Evolutionary conservation across 495 filamentous ascomycete genomes (phyloP), one percentile per base, ranked within the genome.

Genomic region (Lasiosphaeris hirsuta): DNA sequence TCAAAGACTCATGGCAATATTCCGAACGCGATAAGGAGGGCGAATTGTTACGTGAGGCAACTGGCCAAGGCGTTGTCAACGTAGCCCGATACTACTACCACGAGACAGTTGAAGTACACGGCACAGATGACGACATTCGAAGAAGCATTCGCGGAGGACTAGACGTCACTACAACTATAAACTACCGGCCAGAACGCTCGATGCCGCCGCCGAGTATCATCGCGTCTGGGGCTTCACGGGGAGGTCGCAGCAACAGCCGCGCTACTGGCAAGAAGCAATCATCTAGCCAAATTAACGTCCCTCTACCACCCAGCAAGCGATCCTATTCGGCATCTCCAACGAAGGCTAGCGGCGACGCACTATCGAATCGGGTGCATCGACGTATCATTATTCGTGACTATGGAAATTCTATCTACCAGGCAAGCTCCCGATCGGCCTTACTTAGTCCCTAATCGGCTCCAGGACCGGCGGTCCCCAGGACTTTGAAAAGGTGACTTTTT

Each of bases 231-330:
- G 18, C 57, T 50, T 59, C 61, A 38, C 58, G 56, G 46, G 61
- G 55, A 67, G 58, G 61, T 51, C 56, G 61, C 44, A 64, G 68
- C 14, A 59, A 55, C 47, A 66, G 64, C n/a, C n/a, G n/a, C n/a
- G n/a, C n/a, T 17, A 59, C 63, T 53, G 58, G 66, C 51, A 37
- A 56, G 9, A 76, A 76, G 70, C 58, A 69, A 48, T 72, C 71
- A 17, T 72, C 68, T 10, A 73, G 69, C 48, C 57, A 53, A 34
- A 64, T 59, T 43, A 11, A 36, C 37, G 35, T 36, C 7, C 51
- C 46, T 50, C 45, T 67, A 38, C 65, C 63, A 6, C 33, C 53
- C 14, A 48, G 42, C 42, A 56, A 48, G 30, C n/a, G 34, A 23
- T 36, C 9, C 11, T 54, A 9, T 17, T 43, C 10, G 6, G 13